These are phyloP conservation scores for Calocybe cyanea DNA, from an alignment of 768 basidiomycete species.

Conservation along the genomic window DNA sequence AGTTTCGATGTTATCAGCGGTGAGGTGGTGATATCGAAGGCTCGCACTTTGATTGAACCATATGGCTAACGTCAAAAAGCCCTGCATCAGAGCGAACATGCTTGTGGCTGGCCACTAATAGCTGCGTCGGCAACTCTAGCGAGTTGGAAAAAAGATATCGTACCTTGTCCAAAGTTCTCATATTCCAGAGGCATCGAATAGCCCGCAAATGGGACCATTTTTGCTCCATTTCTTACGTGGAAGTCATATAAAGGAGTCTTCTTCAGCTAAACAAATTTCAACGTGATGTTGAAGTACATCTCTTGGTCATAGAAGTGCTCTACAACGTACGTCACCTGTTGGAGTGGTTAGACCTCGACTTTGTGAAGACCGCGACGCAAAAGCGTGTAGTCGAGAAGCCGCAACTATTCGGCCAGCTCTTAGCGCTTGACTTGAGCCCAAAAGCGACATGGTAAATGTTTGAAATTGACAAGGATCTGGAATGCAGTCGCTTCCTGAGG, in stretches of 20 bases:
- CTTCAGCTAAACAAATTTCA: constrained; percentile 28
- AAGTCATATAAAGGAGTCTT: constrained; percentile 87
- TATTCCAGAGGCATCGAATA: constrained; percentile 93
- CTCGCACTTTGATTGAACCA: constrained; percentile 89
- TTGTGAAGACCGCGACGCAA: background rate
- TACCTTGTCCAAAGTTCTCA: constrained; percentile 76
- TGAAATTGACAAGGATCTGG: no score
- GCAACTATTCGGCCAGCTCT: constrained; percentile 5
- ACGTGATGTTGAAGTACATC: background rate
- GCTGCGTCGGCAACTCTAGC: background rate
- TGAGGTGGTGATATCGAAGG: background rate
- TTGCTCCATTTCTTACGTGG: constrained; percentile 76
- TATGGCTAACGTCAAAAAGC: constrained; percentile 96
- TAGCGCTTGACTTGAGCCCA: constrained; percentile 7
- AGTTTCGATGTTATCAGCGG: constrained; percentile 4
- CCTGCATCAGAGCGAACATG: constrained; percentile 82
- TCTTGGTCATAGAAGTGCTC: background rate
- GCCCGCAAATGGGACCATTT: constrained; percentile 97
- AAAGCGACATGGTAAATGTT: constrained; percentile 5
- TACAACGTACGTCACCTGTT: constrained; percentile 11
- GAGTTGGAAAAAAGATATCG: constrained; percentile 21
- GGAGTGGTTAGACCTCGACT: constrained; percentile 13
- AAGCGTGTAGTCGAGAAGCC: constrained; percentile 1
- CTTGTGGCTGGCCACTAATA: constrained; percentile 80
- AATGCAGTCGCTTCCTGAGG: no score